Conservation (phyloP, 2,329 filamentous ascomycete genomes). For the Thelonectria olida region DNA sequence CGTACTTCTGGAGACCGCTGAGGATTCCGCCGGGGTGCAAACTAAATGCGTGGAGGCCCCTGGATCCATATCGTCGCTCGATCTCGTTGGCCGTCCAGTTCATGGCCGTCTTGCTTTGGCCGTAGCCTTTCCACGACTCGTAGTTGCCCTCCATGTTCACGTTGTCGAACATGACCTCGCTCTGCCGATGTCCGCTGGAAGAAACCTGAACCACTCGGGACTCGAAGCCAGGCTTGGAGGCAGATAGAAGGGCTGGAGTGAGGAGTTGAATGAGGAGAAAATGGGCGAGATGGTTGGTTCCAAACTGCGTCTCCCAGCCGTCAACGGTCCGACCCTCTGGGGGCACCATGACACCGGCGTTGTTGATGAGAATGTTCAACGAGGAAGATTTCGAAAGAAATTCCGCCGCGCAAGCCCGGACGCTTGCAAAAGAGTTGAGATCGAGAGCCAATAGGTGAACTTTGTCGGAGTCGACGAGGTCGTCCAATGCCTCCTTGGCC, state of each 20-base stretch:
- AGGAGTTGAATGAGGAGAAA: conserved; percentile 24
- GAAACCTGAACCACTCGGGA: conserved; percentile 13
- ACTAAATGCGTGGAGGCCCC: conserved; percentile 46
- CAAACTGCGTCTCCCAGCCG: conserved; percentile 30
- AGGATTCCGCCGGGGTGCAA: conserved; percentile 45
- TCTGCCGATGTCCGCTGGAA: background rate
- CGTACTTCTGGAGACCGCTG: conserved; percentile 12
- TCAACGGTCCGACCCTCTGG: conserved; percentile 20
- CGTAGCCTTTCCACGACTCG: conserved; percentile 51
- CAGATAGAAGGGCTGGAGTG: background rate
- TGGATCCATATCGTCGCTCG: background rate
- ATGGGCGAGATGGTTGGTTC: conserved; percentile 28
- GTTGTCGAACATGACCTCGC: conserved; percentile 1
- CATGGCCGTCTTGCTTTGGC: conserved; percentile 60
- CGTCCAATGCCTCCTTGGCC: background rate
- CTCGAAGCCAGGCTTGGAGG: background rate
- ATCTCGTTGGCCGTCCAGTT: conserved; percentile 50
- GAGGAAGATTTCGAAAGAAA: conserved; percentile 2
- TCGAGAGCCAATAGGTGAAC: conserved; percentile 34
- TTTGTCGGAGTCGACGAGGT: conserved; percentile 18
- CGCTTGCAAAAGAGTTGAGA: conserved; percentile 34
- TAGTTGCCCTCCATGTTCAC: conserved; percentile 10
- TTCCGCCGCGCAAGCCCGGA: conserved; percentile 31
- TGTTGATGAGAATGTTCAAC: conserved; percentile 34
- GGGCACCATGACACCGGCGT: conserved; percentile 34